Conservation (phyloP, 2,329 filamentous ascomycete genomes). For the Podosphaera xanthii region DNA sequence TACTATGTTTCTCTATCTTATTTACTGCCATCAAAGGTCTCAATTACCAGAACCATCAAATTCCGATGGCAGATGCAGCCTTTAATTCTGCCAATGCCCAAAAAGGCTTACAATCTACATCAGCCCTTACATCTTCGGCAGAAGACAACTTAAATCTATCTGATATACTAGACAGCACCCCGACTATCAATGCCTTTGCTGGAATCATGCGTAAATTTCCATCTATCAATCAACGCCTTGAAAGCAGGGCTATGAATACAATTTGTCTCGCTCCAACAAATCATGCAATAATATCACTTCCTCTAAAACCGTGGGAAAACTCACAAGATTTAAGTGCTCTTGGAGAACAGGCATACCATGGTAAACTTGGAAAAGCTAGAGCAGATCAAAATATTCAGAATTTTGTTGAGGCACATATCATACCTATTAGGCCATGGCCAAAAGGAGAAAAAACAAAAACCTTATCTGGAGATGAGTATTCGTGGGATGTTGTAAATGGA, state of each 20-base stretch:
- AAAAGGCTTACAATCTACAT: no score
- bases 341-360: conserved; percentile 53
- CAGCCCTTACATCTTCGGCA: no score
- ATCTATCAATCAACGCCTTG: conserved; percentile 42
- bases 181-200: conserved; percentile 65
- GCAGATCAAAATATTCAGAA: conserved; percentile 52
- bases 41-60: no score
- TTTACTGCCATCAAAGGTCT: no score
- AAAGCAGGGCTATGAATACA: conserved; percentile 42
- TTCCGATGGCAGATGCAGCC: no score
- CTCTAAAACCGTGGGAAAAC: conserved; percentile 72
- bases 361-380: conserved; percentile 48
- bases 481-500: conserved; percentile 57
- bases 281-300: conserved; percentile 51
- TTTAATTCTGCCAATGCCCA: no score
- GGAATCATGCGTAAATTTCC: conserved; percentile 57
- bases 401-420: conserved; percentile 73
- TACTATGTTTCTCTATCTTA: no score
- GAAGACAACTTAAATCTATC: conserved; percentile 24
- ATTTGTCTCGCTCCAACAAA: conserved; percentile 80
- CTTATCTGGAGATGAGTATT: conserved; percentile 44
- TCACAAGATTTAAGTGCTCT: conserved; percentile 45
- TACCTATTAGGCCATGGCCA: conserved; percentile 53
- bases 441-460: conserved; percentile 43
- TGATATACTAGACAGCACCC: conserved; percentile 62